Evolutionary conservation across 306 rosid genomes (phyloP).

Genomic region (Argentina anserina): DNA sequence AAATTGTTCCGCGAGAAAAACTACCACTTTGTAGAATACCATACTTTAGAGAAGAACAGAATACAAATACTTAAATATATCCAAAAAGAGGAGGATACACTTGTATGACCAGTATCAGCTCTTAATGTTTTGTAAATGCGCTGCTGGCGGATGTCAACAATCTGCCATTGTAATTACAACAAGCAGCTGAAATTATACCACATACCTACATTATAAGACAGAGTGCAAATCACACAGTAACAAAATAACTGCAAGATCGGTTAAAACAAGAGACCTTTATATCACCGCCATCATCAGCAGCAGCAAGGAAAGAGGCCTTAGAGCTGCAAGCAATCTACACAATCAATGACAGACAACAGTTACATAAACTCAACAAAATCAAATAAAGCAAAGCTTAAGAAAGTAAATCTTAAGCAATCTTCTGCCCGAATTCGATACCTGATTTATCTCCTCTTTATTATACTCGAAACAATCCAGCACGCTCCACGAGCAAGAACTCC

Average conservation of each 20-base stretch:
- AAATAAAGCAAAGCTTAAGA: neutral
- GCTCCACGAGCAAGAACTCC: conserved; percentile 43
- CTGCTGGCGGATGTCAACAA: conserved; percentile 75
- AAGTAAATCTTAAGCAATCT: neutral
- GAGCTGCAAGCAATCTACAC: conserved; percentile 73
- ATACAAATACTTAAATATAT: conserved; percentile 1
- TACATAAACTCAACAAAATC: conserved; percentile 1
- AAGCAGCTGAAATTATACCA: conserved; percentile 20
- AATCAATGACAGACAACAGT: conserved; percentile 8
- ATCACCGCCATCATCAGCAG: conserved; percentile 92
- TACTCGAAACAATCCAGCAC: conserved; percentile 62
- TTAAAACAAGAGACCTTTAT: conserved; percentile 51
- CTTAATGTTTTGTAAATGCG: conserved; percentile 82
- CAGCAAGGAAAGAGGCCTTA: conserved; percentile 81
- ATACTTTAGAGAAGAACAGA: conserved; percentile 18
- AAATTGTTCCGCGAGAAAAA: neutral
- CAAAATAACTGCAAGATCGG: neutral
- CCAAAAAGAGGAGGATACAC: conserved; percentile 63
- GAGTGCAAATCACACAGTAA: neutral
- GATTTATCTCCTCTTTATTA: conserved; percentile 93
- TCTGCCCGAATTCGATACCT: conserved; percentile 40
- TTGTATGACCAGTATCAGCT: conserved; percentile 59
- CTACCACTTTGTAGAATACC: conserved; percentile 7
- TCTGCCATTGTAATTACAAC: conserved; percentile 54
- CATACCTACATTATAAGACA: conserved; percentile 1